Base-by-base conservation (phyloP, 2,329 filamentous ascomycete genomes). In the Fusarium nelsonii region DNA sequence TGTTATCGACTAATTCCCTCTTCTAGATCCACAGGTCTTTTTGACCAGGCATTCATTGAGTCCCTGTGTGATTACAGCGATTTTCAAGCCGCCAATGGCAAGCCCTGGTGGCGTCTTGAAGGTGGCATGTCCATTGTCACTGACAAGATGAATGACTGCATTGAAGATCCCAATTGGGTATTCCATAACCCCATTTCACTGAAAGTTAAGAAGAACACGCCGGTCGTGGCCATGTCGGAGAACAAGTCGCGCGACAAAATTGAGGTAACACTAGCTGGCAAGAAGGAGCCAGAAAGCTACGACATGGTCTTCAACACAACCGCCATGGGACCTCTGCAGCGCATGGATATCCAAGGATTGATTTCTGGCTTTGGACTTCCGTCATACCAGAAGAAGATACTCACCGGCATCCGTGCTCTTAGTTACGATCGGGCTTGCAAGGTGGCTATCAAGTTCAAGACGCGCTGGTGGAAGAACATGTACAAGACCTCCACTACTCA, bases 241-340 rank as follows among this genome's bases (percentile, higher is more conserved):
- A 49, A 23, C 1, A 11, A 36, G 3, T 11, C 20, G 0, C 23
- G 34, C 1, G 26, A 50, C 1, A 61, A 58, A 23, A 67, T 70
- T 0, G 36, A 67, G 2, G 49, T 70, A 0, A 68, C 55, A 0
- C 33, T 46, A 0, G 36, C 40, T 1, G 58, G 55, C 2, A 12
- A 23, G 2, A 18, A 20, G 1, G 30, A 59, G 0, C 15, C 11
- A 0, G 28, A 37, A 8, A 50, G 48, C 2, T 70, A 70, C 1
- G 58, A 68, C 8, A 65, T 63, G 53, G 69, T 71, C 3, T 71
- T 71, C 28, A 71, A 68, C 55, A 70, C 68, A 0, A 71, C 69
- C 0, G 65, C 69, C 1, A 62, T 71, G 67, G 64, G 56, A 0
- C 61, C 57, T 1, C 49, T 71, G 0, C 61, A 65, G 30, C 51